Evolutionary conservation across 257 asterid species (phyloP).

Genomic region (Sherardia arvensis): DNA sequence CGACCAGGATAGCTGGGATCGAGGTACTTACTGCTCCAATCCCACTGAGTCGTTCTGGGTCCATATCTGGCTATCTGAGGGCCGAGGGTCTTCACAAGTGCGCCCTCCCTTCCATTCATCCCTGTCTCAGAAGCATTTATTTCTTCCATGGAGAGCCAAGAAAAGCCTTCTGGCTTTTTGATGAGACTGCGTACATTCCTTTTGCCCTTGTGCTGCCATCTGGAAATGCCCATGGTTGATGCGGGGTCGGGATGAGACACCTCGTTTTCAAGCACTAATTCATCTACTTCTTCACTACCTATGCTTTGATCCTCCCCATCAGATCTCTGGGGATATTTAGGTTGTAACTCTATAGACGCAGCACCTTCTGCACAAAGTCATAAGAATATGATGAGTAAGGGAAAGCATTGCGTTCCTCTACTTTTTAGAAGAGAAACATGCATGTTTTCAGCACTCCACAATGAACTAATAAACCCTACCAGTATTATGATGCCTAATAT

Average conservation of each 20-base stretch:
- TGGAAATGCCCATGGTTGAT: constrained; percentile 46
- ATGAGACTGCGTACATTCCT: constrained; percentile 56
- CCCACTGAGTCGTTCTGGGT: constrained; percentile 28
- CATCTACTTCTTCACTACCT: constrained; percentile 75
- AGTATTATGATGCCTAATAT: constrained; percentile 3
- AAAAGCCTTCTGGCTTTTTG: constrained; percentile 44
- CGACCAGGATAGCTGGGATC: constrained; percentile 34
- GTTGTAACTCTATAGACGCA: constrained; percentile 71
- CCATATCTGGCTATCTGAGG: constrained; percentile 34
- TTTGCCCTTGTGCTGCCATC: constrained; percentile 79
- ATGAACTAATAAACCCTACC: background rate
- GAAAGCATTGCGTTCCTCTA: background rate
- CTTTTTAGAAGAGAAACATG: background rate
- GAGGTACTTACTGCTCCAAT: constrained; percentile 37
- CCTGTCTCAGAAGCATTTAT: constrained; percentile 27
- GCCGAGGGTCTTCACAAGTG: constrained; percentile 23
- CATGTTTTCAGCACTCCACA: background rate
- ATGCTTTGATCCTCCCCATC: constrained; percentile 56
- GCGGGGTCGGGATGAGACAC: constrained; percentile 35
- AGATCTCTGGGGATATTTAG: constrained; percentile 68
- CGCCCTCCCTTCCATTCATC: constrained; percentile 26
- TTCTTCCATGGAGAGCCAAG: constrained; percentile 32
- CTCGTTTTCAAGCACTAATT: constrained; percentile 40
- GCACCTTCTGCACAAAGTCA: constrained; percentile 55
- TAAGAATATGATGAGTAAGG: constrained; percentile 18